Conservation (phyloP, 805 yeast species). For the Kregervanrija fluxuum region DNA sequence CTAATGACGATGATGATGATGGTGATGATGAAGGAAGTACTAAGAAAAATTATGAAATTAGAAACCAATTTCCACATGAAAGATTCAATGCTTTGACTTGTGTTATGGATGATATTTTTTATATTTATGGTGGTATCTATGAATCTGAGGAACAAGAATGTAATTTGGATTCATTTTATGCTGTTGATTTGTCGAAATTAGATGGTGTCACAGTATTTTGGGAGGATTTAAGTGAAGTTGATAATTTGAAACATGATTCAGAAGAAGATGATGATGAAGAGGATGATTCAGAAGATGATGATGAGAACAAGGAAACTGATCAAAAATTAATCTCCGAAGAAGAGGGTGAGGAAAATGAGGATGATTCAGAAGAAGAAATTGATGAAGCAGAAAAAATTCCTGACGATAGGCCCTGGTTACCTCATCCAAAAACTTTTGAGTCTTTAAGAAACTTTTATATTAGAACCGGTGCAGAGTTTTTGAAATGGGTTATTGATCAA, state of each 20-base stretch:
- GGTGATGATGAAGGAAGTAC: constrained; percentile 31
- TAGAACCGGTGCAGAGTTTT: constrained; percentile 78
- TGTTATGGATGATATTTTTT: constrained; percentile 76
- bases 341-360: constrained; percentile 43
- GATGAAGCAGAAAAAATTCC: constrained; percentile 67
- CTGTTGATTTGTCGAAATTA: constrained; percentile 75
- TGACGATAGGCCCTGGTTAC: constrained; percentile 93
- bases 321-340: constrained; percentile 39
- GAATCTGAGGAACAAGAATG: constrained; percentile 85
- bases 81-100: constrained; percentile 83
- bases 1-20: constrained; percentile 28
- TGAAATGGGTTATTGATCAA: constrained; percentile 89
- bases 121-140: constrained; percentile 85
- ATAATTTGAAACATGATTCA: constrained; percentile 45
- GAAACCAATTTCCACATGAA: constrained; percentile 71
- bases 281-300: constrained; percentile 62
- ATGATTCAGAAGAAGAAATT: constrained; percentile 35
- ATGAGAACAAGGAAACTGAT: constrained; percentile 37
- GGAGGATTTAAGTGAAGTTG: constrained; percentile 71
- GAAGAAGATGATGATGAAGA: constrained; percentile 61
- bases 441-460: constrained; percentile 74
- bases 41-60: constrained; percentile 40
- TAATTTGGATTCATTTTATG: constrained; percentile 76
- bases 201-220: constrained; percentile 86
- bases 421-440: constrained; percentile 95